Conservation (phyloP, 192 early-diverging fungal genomes). For the Coemansia interrupta region DNA sequence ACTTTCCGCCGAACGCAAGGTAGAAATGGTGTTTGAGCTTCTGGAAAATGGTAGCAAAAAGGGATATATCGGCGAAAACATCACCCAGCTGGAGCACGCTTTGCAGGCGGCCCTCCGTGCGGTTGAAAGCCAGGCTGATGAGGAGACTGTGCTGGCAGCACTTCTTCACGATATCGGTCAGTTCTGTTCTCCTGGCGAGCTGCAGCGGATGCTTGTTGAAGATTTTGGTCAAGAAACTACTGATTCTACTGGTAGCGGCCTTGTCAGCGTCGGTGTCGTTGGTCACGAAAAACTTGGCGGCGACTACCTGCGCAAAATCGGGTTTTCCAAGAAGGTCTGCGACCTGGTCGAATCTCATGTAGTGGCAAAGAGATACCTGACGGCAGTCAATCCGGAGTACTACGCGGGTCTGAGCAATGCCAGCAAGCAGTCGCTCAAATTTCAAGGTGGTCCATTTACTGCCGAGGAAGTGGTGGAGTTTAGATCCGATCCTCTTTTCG, state of each 20-base stretch:
- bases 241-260: background rate
- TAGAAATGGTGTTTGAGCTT: conserved; percentile 48
- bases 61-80: conserved; percentile 57
- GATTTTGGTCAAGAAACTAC: conserved; percentile 10
- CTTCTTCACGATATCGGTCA: conserved; percentile 61
- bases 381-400: conserved; percentile 49
- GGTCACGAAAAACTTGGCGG: conserved; percentile 58
- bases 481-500: conserved; percentile 54
- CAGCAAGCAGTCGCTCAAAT: conserved; percentile 56
- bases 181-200: conserved; percentile 50
- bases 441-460: conserved; percentile 54
- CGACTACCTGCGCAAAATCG: conserved; percentile 55
- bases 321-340: conserved; percentile 55
- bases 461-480: conserved; percentile 43
- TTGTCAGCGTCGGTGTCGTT: conserved; percentile 37
- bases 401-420: conserved; percentile 49
- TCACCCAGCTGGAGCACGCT: conserved; percentile 58
- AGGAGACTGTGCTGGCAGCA: conserved; percentile 55
- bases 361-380: conserved; percentile 59
- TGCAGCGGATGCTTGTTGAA: conserved; percentile 51
- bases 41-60: conserved; percentile 51
- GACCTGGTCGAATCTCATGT: conserved; percentile 58
- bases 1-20: conserved; percentile 16
- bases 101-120: conserved; percentile 56
- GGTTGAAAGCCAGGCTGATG: conserved; percentile 40